These are phyloP conservation scores for Sarocladium oryzae DNA, from an alignment of 2,329 filamentous ascomycete genomes.

Conservation along the genomic window DNA sequence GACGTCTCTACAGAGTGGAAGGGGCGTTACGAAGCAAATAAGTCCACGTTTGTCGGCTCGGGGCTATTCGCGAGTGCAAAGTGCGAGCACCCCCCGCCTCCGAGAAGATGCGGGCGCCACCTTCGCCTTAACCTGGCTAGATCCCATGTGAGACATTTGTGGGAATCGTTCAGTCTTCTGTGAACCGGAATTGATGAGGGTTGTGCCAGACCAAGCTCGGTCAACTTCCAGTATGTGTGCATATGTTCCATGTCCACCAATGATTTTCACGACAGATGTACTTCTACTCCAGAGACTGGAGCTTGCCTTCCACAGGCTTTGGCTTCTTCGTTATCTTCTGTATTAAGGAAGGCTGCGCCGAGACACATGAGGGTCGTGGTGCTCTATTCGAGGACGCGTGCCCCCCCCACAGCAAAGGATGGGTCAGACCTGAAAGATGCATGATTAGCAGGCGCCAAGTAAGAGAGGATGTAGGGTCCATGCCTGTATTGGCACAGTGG, in stretches of 20 bases:
- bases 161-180: neutral
- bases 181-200: no score
- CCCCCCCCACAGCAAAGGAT: neutral
- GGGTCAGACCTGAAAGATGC: conserved; percentile 9
- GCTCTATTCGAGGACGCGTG: neutral
- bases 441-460: conserved; percentile 8
- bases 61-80: neutral
- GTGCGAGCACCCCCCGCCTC: neutral
- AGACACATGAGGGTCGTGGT: no score
- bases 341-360: no score
- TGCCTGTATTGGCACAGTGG: neutral
- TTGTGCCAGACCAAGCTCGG: no score
- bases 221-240: neutral
- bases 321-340: no score
- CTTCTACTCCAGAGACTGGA: no score
- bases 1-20: no score
- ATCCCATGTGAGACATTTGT: conserved; percentile 7
- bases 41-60: no score
- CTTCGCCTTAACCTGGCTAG: neutral
- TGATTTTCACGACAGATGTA: no score
- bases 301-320: no score
- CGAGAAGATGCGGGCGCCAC: neutral
- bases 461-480: conserved; percentile 2
- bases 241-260: neutral
- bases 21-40: no score